Base-by-base conservation (phyloP, 768 basidiomycete genomes). In the Calvatia gigantea region DNA sequence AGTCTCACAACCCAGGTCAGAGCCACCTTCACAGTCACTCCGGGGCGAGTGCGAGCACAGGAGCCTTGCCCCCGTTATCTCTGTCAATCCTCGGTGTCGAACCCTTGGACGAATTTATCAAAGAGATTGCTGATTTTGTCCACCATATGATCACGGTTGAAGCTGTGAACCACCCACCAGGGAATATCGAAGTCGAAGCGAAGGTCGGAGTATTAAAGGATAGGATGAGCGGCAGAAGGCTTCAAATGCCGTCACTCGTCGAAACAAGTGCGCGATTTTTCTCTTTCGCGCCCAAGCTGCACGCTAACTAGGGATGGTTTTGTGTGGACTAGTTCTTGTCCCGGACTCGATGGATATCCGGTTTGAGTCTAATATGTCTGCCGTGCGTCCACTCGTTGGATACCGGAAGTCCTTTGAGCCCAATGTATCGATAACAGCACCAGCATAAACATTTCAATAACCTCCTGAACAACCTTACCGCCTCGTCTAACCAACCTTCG, bases 351-450 rank as follows among this genome's bases (percentile, higher is more conserved):
- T 81, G 2, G 85, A 90, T 47, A 66, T 85, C 53, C 84, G 85
- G 11, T 98, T 98, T 69, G 90, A 94, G 68, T 89, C 92, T 58
- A 94, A 96, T 67, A 98, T 99, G 95, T 82, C 91, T 39, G 71
- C 78, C 60, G 92, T 96, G 66, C 65, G 88, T 79, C 23, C 25
- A 58, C 54, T 33, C 45, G 58, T 25, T 21, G n/a, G n/a, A n/a
- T n/a, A n/a, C n/a, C n/a, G n/a, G n/a, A n/a, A n/a, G n/a, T n/a
- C n/a, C n/a, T n/a, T n/a, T n/a, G n/a, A n/a, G 51, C 44, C 45
- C 50, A 29, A 51, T 38, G 41, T 37, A n/a, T n/a, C n/a, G n/a
- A n/a, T n/a, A 29, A 28, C 64, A 96, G 92, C 72, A 73, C 60
- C 95, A 98, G 70, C 94, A 98, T 70, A 84, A 82, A 67, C 85